Evolutionary conservation across 2,329 filamentous ascomycete species (phyloP), one percentile per base, ranked within the genome.

Genomic region (Penicillium hesseltinei): DNA sequence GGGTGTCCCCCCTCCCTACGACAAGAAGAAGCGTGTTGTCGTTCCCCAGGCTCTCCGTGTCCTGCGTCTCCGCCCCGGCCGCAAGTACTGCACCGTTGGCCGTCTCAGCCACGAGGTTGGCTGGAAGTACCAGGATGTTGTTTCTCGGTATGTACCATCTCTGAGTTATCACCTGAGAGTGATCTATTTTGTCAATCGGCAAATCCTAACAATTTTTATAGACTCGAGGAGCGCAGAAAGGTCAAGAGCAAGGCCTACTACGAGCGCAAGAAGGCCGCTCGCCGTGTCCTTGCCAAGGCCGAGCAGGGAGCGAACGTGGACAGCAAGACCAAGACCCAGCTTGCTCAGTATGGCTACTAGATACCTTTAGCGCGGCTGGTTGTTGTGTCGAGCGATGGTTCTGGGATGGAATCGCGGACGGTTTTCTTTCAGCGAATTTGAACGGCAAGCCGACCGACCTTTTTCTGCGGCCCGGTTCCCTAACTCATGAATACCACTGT

Each of bases 91-190:
- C 90, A 96, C 92, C 69, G 93, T 99, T 72, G 94, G 94, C 73
- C 88, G 94, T 82, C 85, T 99, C 77, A 94, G 91, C 81, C 92
- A 97, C 82, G 94, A 99, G 85, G 94, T 97, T 77, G 94, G 94
- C 84, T 99, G 94, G 94, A 99, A 99, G 85, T 97, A 99, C 89
- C 90, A 97, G 87, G 93, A 97, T 79, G 92, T 99, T 77, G 94
- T 99, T 83, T 89, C 88, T 75, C 92, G 91, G 92, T 97, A 84
- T 76, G 92, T 89, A 51, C 57, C 52, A 17, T 8, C 31, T 21
- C 36, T 35, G 13, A 23, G 11, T 21, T 42, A 25, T 36, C 19
- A 38, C 10, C 25, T 17, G 9, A 21, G 21, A 17, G 38, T 50
- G 36, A 21, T 33, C 10, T 4, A 13, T 9, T 46, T n/a, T 5